Evolutionary conservation across 1,139 yeast species (phyloP).

Genomic region (Kodamaea sp.): DNA sequence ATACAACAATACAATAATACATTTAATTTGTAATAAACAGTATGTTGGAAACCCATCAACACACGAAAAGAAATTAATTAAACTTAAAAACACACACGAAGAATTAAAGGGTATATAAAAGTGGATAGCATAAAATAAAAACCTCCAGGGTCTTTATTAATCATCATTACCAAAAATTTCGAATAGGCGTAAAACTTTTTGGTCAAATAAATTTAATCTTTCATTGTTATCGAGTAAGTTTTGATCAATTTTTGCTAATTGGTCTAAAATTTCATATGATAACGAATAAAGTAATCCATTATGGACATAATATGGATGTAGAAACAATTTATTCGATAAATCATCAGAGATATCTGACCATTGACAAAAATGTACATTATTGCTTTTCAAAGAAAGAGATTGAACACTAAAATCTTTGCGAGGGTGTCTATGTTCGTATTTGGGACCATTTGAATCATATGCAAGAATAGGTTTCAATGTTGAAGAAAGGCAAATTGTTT

Average conservation of each 20-base stretch:
- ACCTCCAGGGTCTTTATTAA: background rate
- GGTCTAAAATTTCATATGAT: conserved; percentile 8
- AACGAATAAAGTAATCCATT: conserved; percentile 8
- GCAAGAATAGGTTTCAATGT: conserved; percentile 5
- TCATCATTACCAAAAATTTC: conserved; percentile 7
- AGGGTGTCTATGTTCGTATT: background rate
- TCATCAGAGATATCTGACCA: conserved; percentile 8
- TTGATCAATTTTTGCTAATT: conserved; percentile 5
- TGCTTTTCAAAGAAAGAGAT: conserved; percentile 4
- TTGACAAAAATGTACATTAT: background rate
- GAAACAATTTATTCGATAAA: conserved; percentile 9
- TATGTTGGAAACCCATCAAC: too few species aligned
- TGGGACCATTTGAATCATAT: conserved; percentile 1
- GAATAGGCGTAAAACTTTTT: conserved; percentile 8
- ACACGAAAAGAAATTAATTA: background rate
- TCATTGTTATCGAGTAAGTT: conserved; percentile 4
- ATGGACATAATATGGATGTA: conserved; percentile 9
- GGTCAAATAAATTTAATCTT: conserved; percentile 5
- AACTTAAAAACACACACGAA: background rate
- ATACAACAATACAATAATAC: too few species aligned
- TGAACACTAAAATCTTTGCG: conserved; percentile 6
- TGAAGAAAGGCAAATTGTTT: conserved; percentile 4
- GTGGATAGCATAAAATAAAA: too few species aligned
- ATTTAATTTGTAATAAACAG: too few species aligned
- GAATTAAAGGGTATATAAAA: background rate